Percentiles rank a stretch among this genome's conserved stretches.
Evolutionary conservation across 2,329 filamentous ascomycete genomes (phyloP).

Genomic region (Hymenoscyphus fraxineus): DNA sequence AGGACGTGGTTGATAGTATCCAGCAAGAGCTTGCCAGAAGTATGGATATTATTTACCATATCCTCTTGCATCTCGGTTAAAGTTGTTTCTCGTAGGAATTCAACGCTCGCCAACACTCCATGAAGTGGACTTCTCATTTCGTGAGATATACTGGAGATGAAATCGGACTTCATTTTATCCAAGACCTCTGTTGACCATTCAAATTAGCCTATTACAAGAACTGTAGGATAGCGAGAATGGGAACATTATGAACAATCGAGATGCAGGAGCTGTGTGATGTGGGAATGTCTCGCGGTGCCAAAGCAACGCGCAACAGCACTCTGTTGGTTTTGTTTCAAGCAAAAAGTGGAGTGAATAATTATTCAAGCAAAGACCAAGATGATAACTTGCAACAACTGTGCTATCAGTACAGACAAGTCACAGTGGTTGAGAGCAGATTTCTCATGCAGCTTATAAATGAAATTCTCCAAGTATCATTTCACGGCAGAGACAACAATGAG

Average conservation of each 20-base stretch:
- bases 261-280: neutral
- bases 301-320: too few species aligned
- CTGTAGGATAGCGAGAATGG: neutral
- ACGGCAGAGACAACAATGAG: too few species aligned
- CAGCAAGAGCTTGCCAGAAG: conserved; percentile 48
- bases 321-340: too few species aligned
- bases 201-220: neutral
- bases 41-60: conserved; percentile 45
- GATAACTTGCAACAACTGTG: too few species aligned
- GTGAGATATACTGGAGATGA: conserved; percentile 58
- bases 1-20: conserved; percentile 52
- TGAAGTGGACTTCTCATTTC: conserved; percentile 59
- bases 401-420: too few species aligned
- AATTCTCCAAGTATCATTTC: too few species aligned
- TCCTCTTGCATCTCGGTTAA: conserved; percentile 46
- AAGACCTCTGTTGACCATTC: conserved; percentile 20
- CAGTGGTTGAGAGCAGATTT: too few species aligned
- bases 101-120: conserved; percentile 52
- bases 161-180: conserved; percentile 43
- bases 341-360: too few species aligned
- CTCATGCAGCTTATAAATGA: too few species aligned
- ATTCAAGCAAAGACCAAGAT: too few species aligned
- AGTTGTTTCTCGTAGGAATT: conserved; percentile 50
- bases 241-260: neutral
- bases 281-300: too few species aligned